A percentile compares a stretch with the other conserved stretches of the same genome.
These are phyloP conservation scores for Tolypocladium endophyticum DNA, from an alignment of 2,329 filamentous ascomycete genomes.

Conservation along the genomic window DNA sequence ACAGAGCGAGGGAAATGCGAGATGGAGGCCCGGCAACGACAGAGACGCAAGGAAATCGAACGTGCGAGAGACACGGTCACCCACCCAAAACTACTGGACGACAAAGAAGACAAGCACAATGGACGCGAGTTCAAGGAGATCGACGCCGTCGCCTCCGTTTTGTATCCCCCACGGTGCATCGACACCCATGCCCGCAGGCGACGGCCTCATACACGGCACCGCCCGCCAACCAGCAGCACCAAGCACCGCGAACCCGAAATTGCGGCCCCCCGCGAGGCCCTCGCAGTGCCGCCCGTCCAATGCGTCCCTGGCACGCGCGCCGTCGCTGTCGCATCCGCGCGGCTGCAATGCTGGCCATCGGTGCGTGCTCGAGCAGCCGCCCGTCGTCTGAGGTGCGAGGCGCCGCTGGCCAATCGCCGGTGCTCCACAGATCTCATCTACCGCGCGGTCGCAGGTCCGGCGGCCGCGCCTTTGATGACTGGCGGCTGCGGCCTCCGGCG, in stretches of 20 bases:
- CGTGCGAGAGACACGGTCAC: conserved; percentile 6
- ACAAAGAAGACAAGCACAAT: conserved; percentile 2
- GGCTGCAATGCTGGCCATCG: background rate
- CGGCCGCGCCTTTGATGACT: background rate
- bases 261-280: too few species aligned
- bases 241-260: background rate
- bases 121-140: conserved; percentile 1
- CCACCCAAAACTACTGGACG: conserved; percentile 2
- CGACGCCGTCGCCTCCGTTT: conserved; percentile 1
- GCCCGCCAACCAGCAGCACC: background rate
- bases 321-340: conserved; percentile 3
- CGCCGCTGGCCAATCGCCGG: conserved; percentile 15
- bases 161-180: background rate
- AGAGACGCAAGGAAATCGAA: background rate
- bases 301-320: background rate
- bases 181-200: background rate
- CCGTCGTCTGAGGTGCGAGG: conserved; percentile 2
- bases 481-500: background rate
- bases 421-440: conserved; percentile 7
- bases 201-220: background rate
- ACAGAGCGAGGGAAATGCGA: background rate
- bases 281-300: background rate
- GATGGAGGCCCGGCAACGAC: background rate
- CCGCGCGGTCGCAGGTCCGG: background rate
- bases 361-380: background rate